Percentiles rank a stretch among this genome's conserved stretches.
These are phyloP conservation scores for Ormosia emarginata DNA, from an alignment of 306 rosid genomes.

Conservation along the genomic window DNA sequence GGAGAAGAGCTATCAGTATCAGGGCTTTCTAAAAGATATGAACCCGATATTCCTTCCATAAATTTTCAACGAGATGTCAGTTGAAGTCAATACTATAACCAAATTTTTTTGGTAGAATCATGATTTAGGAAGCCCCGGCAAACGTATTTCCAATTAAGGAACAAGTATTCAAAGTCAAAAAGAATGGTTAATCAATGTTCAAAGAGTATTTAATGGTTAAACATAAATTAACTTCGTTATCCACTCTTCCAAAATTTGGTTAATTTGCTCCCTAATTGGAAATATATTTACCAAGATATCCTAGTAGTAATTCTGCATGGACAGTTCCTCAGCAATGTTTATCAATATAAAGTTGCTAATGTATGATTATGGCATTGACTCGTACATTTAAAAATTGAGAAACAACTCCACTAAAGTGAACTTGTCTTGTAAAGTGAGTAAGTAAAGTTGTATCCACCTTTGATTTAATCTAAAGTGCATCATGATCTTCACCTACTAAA, in stretches of 20 bases:
- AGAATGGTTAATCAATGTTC: background rate
- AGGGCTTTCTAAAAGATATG: conserved; percentile 87
- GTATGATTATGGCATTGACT: background rate
- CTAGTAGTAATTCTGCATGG: background rate
- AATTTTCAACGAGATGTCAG: conserved; percentile 39
- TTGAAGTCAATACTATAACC: conserved; percentile 8
- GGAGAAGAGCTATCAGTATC: conserved; percentile 67
- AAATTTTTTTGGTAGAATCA: background rate
- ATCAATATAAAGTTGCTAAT: background rate
- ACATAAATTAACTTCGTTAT: background rate
- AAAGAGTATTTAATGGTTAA: background rate
- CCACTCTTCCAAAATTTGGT: background rate
- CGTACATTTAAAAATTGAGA: background rate
- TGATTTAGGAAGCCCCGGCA: background rate
- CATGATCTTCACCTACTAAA: too few relatives aligned
- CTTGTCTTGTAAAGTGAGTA: too few relatives aligned
- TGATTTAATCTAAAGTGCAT: too few relatives aligned
- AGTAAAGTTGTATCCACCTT: too few relatives aligned
- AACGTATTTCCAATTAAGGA: background rate
- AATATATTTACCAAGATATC: background rate
- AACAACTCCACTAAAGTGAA: background rate
- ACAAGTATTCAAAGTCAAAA: background rate
- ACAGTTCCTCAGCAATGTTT: background rate
- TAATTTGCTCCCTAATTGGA: background rate
- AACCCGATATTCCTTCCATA: conserved; percentile 64